These are phyloP conservation scores for Candida mattraensis DNA, from an alignment of 805 yeast species.

Conservation along the genomic window DNA sequence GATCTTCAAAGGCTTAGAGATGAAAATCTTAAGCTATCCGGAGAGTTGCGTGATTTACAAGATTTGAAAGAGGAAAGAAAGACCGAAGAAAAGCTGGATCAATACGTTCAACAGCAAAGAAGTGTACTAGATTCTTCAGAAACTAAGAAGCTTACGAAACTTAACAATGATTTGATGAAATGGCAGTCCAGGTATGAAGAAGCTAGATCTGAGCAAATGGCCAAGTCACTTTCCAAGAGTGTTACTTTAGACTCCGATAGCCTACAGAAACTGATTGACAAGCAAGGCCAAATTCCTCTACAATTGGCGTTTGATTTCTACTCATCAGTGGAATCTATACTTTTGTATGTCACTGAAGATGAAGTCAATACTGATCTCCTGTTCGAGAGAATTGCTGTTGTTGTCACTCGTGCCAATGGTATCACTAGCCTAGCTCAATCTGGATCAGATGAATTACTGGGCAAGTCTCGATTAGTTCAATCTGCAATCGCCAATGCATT, in stretches of 20 bases:
- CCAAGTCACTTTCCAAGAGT: slow-evolving; percentile 10
- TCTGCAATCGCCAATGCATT: slow-evolving; percentile 73
- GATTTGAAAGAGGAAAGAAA: slow-evolving; percentile 9
- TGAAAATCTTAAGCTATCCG: slow-evolving; percentile 13
- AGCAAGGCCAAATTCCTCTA: slow-evolving; percentile 47
- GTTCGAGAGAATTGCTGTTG: slow-evolving; percentile 51
- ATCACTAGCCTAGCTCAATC: slow-evolving; percentile 38
- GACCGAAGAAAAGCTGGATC: slow-evolving; percentile 9
- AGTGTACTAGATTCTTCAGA: slow-evolving; percentile 10
- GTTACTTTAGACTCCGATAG: slow-evolving; percentile 8
- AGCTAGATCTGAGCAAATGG: slow-evolving; percentile 34
- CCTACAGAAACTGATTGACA: slow-evolving; percentile 14
- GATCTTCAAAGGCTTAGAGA: slow-evolving; percentile 10
- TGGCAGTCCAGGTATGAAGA: slow-evolving; percentile 56
- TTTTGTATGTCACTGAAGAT: slow-evolving; percentile 28
- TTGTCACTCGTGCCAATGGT: slow-evolving; percentile 45
- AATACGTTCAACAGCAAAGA: slow-evolving; percentile 4
- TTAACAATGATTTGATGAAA: slow-evolving; percentile 31
- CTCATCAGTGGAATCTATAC: slow-evolving; percentile 47
- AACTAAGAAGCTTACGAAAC: slow-evolving; percentile 9
- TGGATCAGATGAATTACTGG: slow-evolving; percentile 26
- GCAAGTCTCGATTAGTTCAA: slow-evolving; percentile 49
- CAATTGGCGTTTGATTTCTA: slow-evolving; percentile 36
- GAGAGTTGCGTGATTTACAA: slow-evolving; percentile 10
- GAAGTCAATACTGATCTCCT: slow-evolving; percentile 38